Evolutionary conservation across 108 stramenopile species (phyloP), one percentile per base, ranked within the genome.

Genomic region (Discostella stelligeroides): DNA sequence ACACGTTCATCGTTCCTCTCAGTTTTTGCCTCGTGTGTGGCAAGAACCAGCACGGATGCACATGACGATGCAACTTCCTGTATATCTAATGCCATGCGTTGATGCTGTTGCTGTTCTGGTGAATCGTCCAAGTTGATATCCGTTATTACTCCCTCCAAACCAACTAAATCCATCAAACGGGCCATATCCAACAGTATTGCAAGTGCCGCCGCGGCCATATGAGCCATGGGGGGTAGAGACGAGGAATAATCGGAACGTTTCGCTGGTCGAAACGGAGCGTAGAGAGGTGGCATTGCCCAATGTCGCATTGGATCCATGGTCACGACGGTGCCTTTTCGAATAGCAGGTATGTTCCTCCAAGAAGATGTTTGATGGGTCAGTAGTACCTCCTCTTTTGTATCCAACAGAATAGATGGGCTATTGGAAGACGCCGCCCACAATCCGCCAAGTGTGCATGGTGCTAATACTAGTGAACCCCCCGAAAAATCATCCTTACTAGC

Each of bases 301-400:
- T 73, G 68, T 11, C 58, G 63, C 18, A 37, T 29, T 38, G 55
- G 39, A 65, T 88, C 87, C 59, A 80, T 65, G 12, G 81, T 64
- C 38, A 81, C 75, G 1, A 81, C 64, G 11, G 68, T 73, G 9
- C 82, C 76, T 15, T 29, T 21, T 54, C 65, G 14, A 38, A 43
- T 48, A 37, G 53, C 57, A 17, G 29, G 40, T 40, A 15, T 45
- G 23, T 23, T 13, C 1, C 30, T 18, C 49, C 60, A 61, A 11
- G 41, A 29, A 49, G 76, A 39, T 27, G 68, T 21, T 30, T 48
- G 45, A 54, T 69, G 49, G 27, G 85, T 82, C 63, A 91, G 68
- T 25, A 91, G 40, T 23, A 85, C 82, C 72, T 91, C 90, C 57
- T 91, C 90, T 13, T 73, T 64, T 12, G 66, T 68, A 73, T 88